A percentile compares a stretch with the other conserved stretches of the same genome.
Conservation (phyloP, 495 filamentous ascomycete species). For the Xylaria nigripes region DNA sequence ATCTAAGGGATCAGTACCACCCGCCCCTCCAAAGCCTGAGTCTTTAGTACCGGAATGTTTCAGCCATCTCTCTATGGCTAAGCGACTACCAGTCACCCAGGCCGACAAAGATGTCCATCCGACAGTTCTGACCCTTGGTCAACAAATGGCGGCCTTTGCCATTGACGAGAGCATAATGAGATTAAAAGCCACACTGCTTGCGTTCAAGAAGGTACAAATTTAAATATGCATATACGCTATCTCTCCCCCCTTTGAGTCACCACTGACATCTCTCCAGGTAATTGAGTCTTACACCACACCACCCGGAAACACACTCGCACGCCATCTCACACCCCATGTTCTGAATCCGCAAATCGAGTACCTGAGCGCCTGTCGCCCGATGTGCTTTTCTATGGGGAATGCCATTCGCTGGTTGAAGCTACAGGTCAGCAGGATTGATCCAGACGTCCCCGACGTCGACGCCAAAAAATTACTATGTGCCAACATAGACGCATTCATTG, state of each 20-base stretch:
- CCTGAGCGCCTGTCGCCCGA: conserved; percentile 81
- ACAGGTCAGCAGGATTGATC: conserved; percentile 76
- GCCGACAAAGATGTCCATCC: conserved; percentile 87
- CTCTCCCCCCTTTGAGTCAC: not conserved
- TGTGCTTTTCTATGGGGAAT: conserved; percentile 91
- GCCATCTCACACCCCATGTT: conserved; percentile 85
- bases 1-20: conserved; percentile 27
- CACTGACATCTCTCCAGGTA: conserved; percentile 45
- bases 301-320: conserved; percentile 66
- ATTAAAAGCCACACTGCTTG: conserved; percentile 76
- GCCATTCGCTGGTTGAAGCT: conserved; percentile 91
- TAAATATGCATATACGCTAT: not conserved
- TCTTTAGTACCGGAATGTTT: conserved; percentile 63
- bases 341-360: conserved; percentile 93
- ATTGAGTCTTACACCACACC: conserved; percentile 90
- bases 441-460: conserved; percentile 63
- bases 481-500: conserved; percentile 83
- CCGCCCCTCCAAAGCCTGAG: conserved; percentile 56
- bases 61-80: conserved; percentile 74
- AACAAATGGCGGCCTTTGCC: conserved; percentile 83
- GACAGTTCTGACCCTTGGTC: conserved; percentile 71
- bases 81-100: conserved; percentile 62
- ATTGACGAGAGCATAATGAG: conserved; percentile 86
- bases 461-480: conserved; percentile 70
- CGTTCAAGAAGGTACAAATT: conserved; percentile 73